Evolutionary conservation across 2,329 filamentous ascomycete genomes (phyloP).

Genomic region (Curvularia spicifera): DNA sequence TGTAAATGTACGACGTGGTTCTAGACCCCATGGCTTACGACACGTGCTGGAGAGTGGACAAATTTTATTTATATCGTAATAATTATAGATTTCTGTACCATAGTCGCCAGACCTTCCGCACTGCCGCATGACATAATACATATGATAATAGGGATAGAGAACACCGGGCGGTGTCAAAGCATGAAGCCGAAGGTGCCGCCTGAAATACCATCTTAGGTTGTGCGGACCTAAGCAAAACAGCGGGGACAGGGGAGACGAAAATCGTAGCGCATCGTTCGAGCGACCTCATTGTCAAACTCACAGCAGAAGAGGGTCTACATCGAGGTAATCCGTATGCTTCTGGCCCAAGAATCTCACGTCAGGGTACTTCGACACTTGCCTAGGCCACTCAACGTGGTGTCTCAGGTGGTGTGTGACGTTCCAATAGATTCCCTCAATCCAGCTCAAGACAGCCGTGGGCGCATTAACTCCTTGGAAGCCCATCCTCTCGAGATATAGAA

Average conservation of each 20-base stretch:
- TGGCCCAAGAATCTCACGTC: conserved; percentile 38
- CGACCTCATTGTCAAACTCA: neutral
- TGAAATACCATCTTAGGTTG: neutral
- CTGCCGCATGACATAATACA: neutral
- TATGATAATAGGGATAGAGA: neutral
- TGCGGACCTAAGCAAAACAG: neutral
- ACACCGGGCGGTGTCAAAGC: neutral
- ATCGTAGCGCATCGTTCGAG: neutral
- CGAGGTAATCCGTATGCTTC: conserved; percentile 20
- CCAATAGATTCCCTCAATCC: conserved; percentile 45
- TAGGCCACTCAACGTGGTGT: conserved; percentile 40
- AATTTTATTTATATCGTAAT: neutral
- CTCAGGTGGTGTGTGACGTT: conserved; percentile 33
- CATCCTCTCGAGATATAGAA: conserved; percentile 44
- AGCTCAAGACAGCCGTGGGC: conserved; percentile 39
- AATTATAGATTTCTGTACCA: neutral
- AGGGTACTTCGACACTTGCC: conserved; percentile 40
- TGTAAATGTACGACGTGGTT: neutral
- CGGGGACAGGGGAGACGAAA: neutral
- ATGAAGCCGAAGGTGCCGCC: neutral
- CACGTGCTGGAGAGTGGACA: neutral
- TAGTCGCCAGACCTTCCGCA: neutral
- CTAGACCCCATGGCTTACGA: neutral
- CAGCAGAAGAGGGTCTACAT: conserved; percentile 9
- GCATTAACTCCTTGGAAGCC: conserved; percentile 45